Conservation (phyloP, 164 flowering plant species). For the Platanus orientalis region DNA sequence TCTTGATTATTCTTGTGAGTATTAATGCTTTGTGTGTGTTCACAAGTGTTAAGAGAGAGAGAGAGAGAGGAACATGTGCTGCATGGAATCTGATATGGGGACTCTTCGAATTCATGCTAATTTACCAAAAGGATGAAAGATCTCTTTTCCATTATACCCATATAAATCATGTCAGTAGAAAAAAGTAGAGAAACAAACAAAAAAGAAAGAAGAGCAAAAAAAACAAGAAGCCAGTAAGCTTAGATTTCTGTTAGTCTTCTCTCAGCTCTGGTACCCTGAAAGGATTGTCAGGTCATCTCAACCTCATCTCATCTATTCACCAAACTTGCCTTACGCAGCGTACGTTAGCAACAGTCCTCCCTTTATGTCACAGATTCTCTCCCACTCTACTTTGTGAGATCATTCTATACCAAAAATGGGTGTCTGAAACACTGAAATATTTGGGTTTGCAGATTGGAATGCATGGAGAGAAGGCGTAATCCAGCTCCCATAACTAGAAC, state of each 20-base stretch:
- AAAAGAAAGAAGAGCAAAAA: conserved; percentile 4
- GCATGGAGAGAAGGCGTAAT: conserved; percentile 37
- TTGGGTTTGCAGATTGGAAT: conserved; percentile 45
- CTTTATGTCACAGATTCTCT: conserved; percentile 19
- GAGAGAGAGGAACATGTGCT: no score
- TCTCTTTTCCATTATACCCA: conserved; percentile 23
- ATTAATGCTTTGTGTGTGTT: no score
- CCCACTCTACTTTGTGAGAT: conserved; percentile 11
- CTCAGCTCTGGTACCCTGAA: conserved; percentile 28
- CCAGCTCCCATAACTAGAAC: conserved; percentile 31
- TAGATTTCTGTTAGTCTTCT: conserved; percentile 34
- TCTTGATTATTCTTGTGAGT: no score
- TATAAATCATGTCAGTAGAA: conserved; percentile 32
- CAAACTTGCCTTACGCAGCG: conserved; percentile 1
- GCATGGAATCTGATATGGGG: conserved; percentile 4
- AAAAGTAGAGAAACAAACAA: conserved; percentile 10
- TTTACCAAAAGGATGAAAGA: conserved; percentile 8
- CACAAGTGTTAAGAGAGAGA: no score
- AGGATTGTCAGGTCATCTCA: conserved; percentile 34
- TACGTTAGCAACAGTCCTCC: conserved; percentile 9
- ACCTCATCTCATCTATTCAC: conserved; percentile 16
- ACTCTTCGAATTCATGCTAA: not conserved
- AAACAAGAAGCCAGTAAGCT: conserved; percentile 16
- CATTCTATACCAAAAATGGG: conserved; percentile 75
- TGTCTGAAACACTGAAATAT: conserved; percentile 56